These are phyloP conservation scores for Fomitopsis schrenkii DNA, from an alignment of 1,284 basidiomycete species.

Conservation along the genomic window DNA sequence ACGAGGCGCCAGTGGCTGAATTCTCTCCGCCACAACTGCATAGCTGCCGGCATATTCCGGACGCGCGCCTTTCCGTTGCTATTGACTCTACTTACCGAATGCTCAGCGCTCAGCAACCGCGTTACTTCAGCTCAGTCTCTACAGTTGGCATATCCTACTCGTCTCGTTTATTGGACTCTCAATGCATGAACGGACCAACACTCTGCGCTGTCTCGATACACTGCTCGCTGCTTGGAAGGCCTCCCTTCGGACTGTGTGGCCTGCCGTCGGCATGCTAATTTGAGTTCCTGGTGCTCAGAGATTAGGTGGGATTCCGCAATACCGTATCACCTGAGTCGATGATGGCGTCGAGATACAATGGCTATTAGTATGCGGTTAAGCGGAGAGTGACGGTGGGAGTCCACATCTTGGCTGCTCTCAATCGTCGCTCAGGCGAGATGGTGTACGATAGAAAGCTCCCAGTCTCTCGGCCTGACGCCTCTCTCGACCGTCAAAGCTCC, in stretches of 20 bases:
- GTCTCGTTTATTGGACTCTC: background rate
- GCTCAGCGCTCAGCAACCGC: background rate
- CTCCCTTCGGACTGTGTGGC: background rate
- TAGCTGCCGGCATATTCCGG: conserved; percentile 22
- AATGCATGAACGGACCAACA: background rate
- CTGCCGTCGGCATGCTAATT: background rate
- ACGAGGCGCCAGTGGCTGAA: conserved; percentile 24
- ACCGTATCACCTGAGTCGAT: background rate
- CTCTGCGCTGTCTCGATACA: background rate
- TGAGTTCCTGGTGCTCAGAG: background rate
- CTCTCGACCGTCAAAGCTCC: background rate
- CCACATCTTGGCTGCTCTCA: background rate
- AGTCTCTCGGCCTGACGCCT: no score
- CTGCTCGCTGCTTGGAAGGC: background rate
- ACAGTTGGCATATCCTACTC: background rate
- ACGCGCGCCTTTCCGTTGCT: background rate
- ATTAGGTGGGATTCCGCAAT: background rate
- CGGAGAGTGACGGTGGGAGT: no score
- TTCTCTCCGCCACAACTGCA: conserved; percentile 24
- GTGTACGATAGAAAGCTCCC: background rate
- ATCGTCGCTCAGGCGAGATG: background rate
- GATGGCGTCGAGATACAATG: background rate
- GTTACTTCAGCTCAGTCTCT: background rate
- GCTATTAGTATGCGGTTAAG: background rate
- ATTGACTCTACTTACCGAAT: background rate